Conservation (phyloP, 148 eudicot species). For the Drosera capensis region DNA sequence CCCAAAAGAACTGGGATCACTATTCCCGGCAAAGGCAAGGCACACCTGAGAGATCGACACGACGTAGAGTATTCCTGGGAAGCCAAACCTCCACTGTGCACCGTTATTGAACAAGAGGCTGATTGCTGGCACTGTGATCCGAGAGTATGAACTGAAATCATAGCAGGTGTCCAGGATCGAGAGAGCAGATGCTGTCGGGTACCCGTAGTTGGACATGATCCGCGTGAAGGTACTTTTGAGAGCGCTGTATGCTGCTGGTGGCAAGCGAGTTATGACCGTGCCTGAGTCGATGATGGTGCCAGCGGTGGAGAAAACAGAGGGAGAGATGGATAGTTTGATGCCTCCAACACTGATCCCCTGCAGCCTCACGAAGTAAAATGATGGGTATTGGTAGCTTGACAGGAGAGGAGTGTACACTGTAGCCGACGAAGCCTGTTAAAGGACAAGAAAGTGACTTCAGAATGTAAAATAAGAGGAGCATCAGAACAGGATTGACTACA, state of each 20-base stretch:
- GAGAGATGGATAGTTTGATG: constrained; percentile 22
- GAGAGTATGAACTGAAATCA: constrained; percentile 25
- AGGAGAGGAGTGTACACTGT: constrained; percentile 30
- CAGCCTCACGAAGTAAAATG: constrained; percentile 45
- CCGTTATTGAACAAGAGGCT: constrained; percentile 32
- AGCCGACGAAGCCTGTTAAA: constrained; percentile 11
- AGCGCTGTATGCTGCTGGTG: constrained; percentile 41
- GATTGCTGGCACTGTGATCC: constrained; percentile 30
- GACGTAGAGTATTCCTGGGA: constrained; percentile 31
- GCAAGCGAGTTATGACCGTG: constrained; percentile 58
- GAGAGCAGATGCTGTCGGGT: constrained; percentile 23
- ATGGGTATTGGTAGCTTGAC: constrained; percentile 14
- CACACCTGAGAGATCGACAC: constrained; percentile 27
- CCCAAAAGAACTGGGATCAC: constrained; percentile 15
- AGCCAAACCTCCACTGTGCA: constrained; percentile 16
- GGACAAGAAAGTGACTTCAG: not conserved
- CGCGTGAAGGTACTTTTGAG: constrained; percentile 27
- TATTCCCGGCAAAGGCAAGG: constrained; percentile 57
- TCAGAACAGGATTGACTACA: not conserved
- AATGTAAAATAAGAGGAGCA: not conserved
- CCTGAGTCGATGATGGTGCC: constrained; percentile 71
- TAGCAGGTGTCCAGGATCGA: constrained; percentile 63
- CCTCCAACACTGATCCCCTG: constrained; percentile 39
- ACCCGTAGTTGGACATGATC: constrained; percentile 35
- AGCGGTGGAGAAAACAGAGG: constrained; percentile 28